phyloP scores from a whole-genome alignment of 1,284 basidiomycete genomes.

The Paramarasmius palmivorus region DNA sequence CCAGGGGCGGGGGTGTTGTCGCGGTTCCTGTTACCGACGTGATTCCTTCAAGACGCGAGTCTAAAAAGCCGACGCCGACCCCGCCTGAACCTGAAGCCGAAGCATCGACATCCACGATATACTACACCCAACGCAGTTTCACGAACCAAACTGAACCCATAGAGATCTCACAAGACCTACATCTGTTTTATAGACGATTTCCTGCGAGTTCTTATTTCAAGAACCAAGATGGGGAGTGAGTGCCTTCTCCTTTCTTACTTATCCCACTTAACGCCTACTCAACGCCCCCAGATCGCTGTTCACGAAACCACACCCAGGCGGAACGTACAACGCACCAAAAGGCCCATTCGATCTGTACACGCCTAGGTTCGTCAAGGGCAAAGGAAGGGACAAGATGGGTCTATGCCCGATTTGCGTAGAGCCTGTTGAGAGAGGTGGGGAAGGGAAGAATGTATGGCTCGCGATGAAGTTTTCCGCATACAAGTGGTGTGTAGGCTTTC shows the following conservation, averaged over 20 bases:
- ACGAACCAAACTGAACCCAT: constrained; percentile 40
- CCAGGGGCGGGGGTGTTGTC: not conserved
- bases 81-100: not conserved
- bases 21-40: not conserved
- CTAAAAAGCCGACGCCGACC: not conserved
- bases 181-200: constrained; percentile 66
- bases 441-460: constrained; percentile 64
- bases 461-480: constrained; percentile 80
- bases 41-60: not conserved
- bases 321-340: constrained; percentile 58
- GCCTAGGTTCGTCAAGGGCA: constrained; percentile 74
- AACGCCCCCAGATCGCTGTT: constrained; percentile 37
- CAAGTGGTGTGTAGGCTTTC: constrained; percentile 74
- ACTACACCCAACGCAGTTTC: constrained; percentile 8
- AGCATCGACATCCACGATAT: not conserved
- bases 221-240: constrained; percentile 28
- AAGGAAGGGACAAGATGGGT: constrained; percentile 68
- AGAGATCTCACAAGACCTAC: constrained; percentile 45
- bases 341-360: constrained; percentile 69
- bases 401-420: constrained; percentile 80
- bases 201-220: constrained; percentile 56
- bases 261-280: constrained; percentile 5
- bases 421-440: constrained; percentile 58
- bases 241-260: constrained; percentile 8
- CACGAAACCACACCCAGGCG: constrained; percentile 40